phyloP scores from a whole-genome alignment of 2,329 filamentous ascomycete genomes.

The Thermomyces lanuginosus region DNA sequence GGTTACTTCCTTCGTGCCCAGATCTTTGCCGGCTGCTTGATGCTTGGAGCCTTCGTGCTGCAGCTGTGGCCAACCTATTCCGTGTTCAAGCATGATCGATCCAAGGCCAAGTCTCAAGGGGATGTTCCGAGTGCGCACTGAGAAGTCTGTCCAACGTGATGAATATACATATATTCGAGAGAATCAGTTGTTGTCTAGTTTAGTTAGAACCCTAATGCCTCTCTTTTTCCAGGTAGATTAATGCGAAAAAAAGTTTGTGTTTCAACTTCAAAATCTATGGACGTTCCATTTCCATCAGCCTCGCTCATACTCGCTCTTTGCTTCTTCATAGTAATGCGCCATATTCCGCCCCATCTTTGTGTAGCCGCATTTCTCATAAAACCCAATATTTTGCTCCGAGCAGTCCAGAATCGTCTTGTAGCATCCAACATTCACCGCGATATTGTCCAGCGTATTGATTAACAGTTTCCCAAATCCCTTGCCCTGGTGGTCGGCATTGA shows the following conservation, averaged over 20 bases:
- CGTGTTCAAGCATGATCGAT: not conserved
- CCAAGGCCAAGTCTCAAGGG: too few relatives aligned
- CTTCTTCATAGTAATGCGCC: slow-evolving; percentile 6
- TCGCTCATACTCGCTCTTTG: slow-evolving; percentile 3
- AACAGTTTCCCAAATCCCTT: slow-evolving; percentile 5
- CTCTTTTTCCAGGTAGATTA: not conserved
- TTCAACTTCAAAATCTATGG: not conserved
- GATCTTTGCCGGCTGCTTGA: not conserved
- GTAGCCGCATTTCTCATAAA: slow-evolving; percentile 6
- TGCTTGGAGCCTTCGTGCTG: slow-evolving; percentile 1
- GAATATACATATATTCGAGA: too few relatives aligned
- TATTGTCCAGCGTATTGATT: slow-evolving; percentile 4
- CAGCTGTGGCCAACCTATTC: not conserved
- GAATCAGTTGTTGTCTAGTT: too few relatives aligned
- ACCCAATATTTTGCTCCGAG: slow-evolving; percentile 2
- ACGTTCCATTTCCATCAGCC: slow-evolving; percentile 1
- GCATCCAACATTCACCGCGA: slow-evolving; percentile 5
- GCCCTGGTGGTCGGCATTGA: slow-evolving; percentile 5
- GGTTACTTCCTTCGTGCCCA: slow-evolving; percentile 1
- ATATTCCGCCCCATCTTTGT: slow-evolving; percentile 3
- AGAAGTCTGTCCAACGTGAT: too few relatives aligned
- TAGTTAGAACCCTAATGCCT: too few relatives aligned
- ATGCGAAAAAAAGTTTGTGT: not conserved
- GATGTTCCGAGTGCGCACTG: too few relatives aligned
- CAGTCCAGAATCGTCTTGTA: slow-evolving; percentile 7